A percentile compares a stretch with the other conserved stretches of the same genome.
Conservation (phyloP, 1,139 yeast species). For the Scheffersomyces quercinus region DNA sequence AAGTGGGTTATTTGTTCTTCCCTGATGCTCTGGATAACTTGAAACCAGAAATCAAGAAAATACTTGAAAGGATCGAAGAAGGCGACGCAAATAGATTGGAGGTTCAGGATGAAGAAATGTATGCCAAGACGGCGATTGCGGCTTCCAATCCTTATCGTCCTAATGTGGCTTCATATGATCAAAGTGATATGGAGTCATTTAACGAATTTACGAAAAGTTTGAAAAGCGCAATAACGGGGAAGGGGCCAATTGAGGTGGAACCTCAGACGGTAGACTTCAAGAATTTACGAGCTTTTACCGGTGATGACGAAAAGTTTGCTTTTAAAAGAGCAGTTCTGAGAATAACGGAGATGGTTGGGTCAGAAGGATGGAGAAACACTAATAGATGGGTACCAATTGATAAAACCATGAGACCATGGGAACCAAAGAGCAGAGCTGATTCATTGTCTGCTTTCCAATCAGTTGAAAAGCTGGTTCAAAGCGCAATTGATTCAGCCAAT, state of each 20-base stretch:
- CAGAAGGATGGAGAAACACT: slow-evolving; percentile 50
- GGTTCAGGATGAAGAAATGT: slow-evolving; percentile 71
- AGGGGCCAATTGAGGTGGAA: slow-evolving; percentile 1
- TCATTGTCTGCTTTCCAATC: background rate
- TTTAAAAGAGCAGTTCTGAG: slow-evolving; percentile 71
- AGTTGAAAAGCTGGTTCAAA: background rate
- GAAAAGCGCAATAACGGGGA: slow-evolving; percentile 3
- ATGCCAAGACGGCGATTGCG: slow-evolving; percentile 62
- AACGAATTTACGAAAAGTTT: slow-evolving; percentile 23
- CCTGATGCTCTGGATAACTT: slow-evolving; percentile 40
- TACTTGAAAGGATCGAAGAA: slow-evolving; percentile 14
- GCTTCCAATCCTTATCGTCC: slow-evolving; percentile 68
- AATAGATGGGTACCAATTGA: slow-evolving; percentile 60
- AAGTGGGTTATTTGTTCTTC: slow-evolving; percentile 56
- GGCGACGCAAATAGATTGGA: slow-evolving; percentile 30
- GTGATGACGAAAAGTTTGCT: slow-evolving; percentile 78
- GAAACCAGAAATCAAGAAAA: slow-evolving; percentile 12
- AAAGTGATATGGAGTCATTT: slow-evolving; percentile 35
- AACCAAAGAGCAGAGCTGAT: slow-evolving; percentile 14
- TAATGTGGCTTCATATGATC: slow-evolving; percentile 63
- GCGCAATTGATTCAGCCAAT: slow-evolving; percentile 1
- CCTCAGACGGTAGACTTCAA: slow-evolving; percentile 36
- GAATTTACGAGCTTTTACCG: slow-evolving; percentile 61
- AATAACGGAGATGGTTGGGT: slow-evolving; percentile 65
- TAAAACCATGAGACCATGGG: slow-evolving; percentile 62